A percentile compares a stretch with the other conserved stretches of the same genome.
These are phyloP conservation scores for Aspergillus caelatus DNA, from an alignment of 2,329 filamentous ascomycete genomes.

Conservation along the genomic window DNA sequence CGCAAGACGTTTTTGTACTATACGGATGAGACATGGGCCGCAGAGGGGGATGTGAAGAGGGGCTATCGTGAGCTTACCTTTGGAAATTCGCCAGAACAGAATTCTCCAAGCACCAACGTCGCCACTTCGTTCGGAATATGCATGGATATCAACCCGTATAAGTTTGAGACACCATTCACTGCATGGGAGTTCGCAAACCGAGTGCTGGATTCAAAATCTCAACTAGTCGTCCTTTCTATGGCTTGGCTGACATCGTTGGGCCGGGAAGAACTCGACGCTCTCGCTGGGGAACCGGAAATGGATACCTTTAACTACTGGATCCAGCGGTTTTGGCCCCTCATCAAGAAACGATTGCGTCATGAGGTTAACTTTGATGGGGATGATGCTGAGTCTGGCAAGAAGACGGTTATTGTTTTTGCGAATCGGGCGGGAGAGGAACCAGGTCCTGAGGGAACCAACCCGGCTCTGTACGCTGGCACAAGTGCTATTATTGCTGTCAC, in stretches of 20 bases:
- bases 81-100: conserved; percentile 8
- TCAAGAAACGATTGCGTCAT: conserved; percentile 37
- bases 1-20: conserved; percentile 68
- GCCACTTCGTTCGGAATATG: conserved; percentile 53
- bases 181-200: conserved; percentile 64
- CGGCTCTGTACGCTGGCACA: conserved; percentile 52
- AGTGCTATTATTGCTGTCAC: conserved; percentile 48
- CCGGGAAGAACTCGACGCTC: conserved; percentile 50
- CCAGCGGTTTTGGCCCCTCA: conserved; percentile 58
- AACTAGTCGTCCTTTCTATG: conserved; percentile 63
- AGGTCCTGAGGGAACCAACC: conserved; percentile 37
- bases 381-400: conserved; percentile 27
- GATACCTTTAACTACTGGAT: conserved; percentile 67
- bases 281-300: conserved; percentile 55
- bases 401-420: conserved; percentile 50
- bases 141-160: conserved; percentile 65
- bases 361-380: conserved; percentile 29
- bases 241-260: conserved; percentile 62
- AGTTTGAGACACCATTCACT: conserved; percentile 60
- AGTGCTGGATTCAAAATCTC: conserved; percentile 51
- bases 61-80: conserved; percentile 35
- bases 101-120: conserved; percentile 24
- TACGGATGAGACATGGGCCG: conserved; percentile 67
- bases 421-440: conserved; percentile 51
- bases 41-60: conserved; percentile 49